Base-by-base conservation (phyloP, 2,329 filamentous ascomycete genomes). In the Fusarium vanettenii region DNA sequence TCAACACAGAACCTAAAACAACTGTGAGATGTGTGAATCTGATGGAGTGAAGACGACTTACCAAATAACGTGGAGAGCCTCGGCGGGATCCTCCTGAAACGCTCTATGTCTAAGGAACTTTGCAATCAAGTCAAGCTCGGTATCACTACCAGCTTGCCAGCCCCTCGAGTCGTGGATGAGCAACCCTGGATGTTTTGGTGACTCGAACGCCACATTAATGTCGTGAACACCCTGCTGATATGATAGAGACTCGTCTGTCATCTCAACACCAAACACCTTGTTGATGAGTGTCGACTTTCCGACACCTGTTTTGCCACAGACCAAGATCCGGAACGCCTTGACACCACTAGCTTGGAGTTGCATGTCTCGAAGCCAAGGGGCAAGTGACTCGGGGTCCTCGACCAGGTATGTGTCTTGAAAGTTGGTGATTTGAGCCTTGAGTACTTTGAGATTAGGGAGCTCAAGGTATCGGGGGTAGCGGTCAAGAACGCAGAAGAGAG, bases 261-360 rank as follows among this genome's bases (percentile, higher is more conserved):
- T 76, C 29, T 79, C 77, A 25, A 79, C 77, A 1, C 77, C 77
- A 57, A 79, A 79, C 4, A 79, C 77, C 16, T 77, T 79, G 60
- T 79, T 79, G 48, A 79, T 79, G n/a, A 79, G 27, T 0, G 77
- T 79, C n/a, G 77, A 79, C 4, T 79, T 79, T 1, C 77, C 77
- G 0, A 79, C 77, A 1, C 77, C 77, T 4, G 77, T 79, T 31
- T 79, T 79, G 2, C 77, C 77, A 1, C 77, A 79, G 0, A 79
- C 77, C 1, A 79, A 20, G 1, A 79, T 79, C 52, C 77, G 69
- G 13, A 79, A 79, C 8, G 77, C 77, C 22, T 77, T 79, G 2
- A 79, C 77, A 1, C 74, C 74, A 37, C 77, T 79, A 13, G 74
- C 77, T 55, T 77, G 62, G 2, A 79, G 57, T 2, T 79, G 70